These are phyloP conservation scores for Tolypocladium inflatum DNA, from an alignment of 2,329 filamentous ascomycete genomes.

Conservation along the genomic window DNA sequence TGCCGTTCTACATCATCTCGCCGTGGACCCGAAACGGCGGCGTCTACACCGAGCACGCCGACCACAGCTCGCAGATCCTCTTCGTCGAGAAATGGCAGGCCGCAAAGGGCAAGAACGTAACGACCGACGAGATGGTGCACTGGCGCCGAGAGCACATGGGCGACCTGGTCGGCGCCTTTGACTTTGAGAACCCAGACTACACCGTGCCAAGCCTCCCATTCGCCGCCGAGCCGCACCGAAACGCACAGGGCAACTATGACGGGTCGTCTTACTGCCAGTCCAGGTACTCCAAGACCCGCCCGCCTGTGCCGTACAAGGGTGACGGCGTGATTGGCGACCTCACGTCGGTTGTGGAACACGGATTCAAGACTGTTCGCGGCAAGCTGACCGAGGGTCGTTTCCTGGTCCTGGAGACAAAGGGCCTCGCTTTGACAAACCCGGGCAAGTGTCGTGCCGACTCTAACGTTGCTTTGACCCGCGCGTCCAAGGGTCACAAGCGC, in stretches of 20 bases:
- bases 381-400: conserved; percentile 45
- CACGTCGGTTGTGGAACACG: conserved; percentile 35
- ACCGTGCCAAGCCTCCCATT: conserved; percentile 35
- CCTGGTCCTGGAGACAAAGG: conserved; percentile 37
- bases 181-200: conserved; percentile 40
- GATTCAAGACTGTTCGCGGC: conserved; percentile 43
- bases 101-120: conserved; percentile 28
- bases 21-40: conserved; percentile 44
- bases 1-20: conserved; percentile 46
- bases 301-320: conserved; percentile 37
- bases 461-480: conserved; percentile 14
- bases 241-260: conserved; percentile 32
- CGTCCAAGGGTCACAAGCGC: conserved; percentile 7
- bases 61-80: conserved; percentile 45
- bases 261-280: conserved; percentile 35
- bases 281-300: conserved; percentile 23
- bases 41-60: conserved; percentile 43
- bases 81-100: conserved; percentile 40
- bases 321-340: conserved; percentile 23
- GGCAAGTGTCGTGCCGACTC: background rate
- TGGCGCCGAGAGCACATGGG: conserved; percentile 24
- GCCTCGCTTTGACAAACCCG: conserved; percentile 26
- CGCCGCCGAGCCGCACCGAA: conserved; percentile 30
- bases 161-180: conserved; percentile 25
- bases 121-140: conserved; percentile 15